A percentile compares a stretch with the other conserved stretches of the same genome.
Conservation (phyloP, 2,329 filamentous ascomycete genomes). For the Ceratocystis cubensis region DNA sequence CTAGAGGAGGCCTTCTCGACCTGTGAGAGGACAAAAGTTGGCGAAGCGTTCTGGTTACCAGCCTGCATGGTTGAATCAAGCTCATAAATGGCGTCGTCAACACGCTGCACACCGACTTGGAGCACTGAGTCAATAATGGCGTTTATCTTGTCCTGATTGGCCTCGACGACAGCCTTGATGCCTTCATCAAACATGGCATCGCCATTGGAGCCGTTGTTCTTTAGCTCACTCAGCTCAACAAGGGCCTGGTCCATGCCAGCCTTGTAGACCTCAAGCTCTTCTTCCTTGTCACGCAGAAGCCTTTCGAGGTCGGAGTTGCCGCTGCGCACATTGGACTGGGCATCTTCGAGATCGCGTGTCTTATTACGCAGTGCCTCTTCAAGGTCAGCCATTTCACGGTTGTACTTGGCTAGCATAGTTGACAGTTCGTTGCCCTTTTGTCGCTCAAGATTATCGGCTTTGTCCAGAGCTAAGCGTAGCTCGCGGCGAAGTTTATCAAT, state of each 20-base stretch:
- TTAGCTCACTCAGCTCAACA: slow-evolving; percentile 81
- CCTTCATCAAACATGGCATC: slow-evolving; percentile 78
- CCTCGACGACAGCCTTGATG: slow-evolving; percentile 76
- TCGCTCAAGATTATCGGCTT: slow-evolving; percentile 81
- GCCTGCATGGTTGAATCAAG: slow-evolving; percentile 96
- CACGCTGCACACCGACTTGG: slow-evolving; percentile 80
- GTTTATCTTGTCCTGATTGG: slow-evolving; percentile 85
- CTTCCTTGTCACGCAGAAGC: slow-evolving; percentile 82
- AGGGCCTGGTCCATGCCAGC: slow-evolving; percentile 94
- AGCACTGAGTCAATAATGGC: slow-evolving; percentile 95
- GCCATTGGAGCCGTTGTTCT: slow-evolving; percentile 47
- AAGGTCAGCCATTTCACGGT: slow-evolving; percentile 90
- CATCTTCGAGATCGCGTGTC: slow-evolving; percentile 72
- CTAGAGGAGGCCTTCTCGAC: slow-evolving; percentile 92
- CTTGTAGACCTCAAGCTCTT: slow-evolving; percentile 96
- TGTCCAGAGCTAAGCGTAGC: slow-evolving; percentile 79
- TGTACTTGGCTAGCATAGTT: slow-evolving; percentile 88
- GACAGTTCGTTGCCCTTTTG: slow-evolving; percentile 92
- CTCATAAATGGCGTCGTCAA: slow-evolving; percentile 94
- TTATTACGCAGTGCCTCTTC: slow-evolving; percentile 87
- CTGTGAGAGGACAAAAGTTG: slow-evolving; percentile 87
- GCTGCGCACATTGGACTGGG: slow-evolving; percentile 64
- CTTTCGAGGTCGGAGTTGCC: slow-evolving; percentile 77
- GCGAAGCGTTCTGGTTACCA: slow-evolving; percentile 94
- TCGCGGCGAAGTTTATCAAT: slow-evolving; percentile 90